Conservation (phyloP, 2,329 filamentous ascomycete genomes). For the Grosmannia clavigera region DNA sequence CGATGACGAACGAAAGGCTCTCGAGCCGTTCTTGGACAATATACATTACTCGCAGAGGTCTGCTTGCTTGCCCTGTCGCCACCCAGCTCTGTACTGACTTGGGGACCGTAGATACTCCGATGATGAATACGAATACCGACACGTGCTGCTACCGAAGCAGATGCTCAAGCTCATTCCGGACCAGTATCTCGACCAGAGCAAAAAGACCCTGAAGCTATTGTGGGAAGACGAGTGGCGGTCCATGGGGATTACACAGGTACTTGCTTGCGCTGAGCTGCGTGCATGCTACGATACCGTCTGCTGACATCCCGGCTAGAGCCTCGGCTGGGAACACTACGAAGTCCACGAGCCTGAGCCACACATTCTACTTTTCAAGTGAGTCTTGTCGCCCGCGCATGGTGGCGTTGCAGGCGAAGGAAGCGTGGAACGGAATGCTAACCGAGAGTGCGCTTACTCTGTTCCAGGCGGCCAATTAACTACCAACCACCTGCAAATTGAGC, state of each 20-base stretch:
- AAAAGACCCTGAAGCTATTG: slow-evolving; percentile 87
- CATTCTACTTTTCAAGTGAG: slow-evolving; percentile 96
- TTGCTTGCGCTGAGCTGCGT: background rate
- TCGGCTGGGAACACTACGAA: slow-evolving; percentile 99
- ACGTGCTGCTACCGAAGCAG: slow-evolving; percentile 92
- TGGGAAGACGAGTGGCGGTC: slow-evolving; percentile 99
- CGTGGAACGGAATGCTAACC: background rate
- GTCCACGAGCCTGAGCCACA: slow-evolving; percentile 98
- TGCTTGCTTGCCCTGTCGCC: background rate
- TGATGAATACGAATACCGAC: slow-evolving; percentile 86
- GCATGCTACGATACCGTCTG: background rate
- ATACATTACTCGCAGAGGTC: slow-evolving; percentile 71
- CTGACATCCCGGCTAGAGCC: slow-evolving; percentile 48
- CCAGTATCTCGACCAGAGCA: slow-evolving; percentile 49
- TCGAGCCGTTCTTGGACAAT: slow-evolving; percentile 84
- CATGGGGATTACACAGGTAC: slow-evolving; percentile 90
- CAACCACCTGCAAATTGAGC: slow-evolving; percentile 50
- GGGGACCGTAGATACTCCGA: slow-evolving; percentile 65
- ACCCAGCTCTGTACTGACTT: background rate
- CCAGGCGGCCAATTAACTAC: slow-evolving; percentile 73
- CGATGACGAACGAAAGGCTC: slow-evolving; percentile 66
- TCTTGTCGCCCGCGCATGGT: slow-evolving; percentile 10
- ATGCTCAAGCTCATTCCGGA: slow-evolving; percentile 97
- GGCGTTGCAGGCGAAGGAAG: background rate
- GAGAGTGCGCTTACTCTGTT: background rate